Evolutionary conservation across 805 yeast species (phyloP), one percentile per base, ranked within the genome.

Genomic region (Hanseniaspora nectarophila): DNA sequence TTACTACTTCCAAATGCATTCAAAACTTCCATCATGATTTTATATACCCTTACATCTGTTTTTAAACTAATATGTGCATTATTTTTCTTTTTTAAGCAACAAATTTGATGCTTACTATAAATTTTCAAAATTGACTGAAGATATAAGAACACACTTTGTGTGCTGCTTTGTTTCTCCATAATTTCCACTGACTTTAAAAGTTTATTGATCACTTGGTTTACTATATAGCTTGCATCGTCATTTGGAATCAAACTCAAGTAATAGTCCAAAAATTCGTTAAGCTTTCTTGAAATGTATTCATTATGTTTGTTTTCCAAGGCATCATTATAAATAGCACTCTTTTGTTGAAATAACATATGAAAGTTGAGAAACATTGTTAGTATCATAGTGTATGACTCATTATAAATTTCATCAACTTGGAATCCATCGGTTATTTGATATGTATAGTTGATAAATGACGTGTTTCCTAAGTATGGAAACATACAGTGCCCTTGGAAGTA

Each of bases 21-120:
- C 12, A 45, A 26, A 9, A 45, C 42, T 8, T 5, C 8, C 18
- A 16, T 16, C 20, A 45, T 23, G 9, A 18, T 24, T 2, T 24
- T n/a, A 26, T 32, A 45, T 13, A 45, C 29, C 16, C 24, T 16
- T 5, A 34, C 28, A 35, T 45, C 49, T 2, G 49, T 45, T 12
- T 26, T 7, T 26, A 24, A 18, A 24, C 24, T 13, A 12, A 45
- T 45, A 28, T 45, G 49, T 34, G 42, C 42, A 45, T 45, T 34
- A 20, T 24, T 26, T 26, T 45, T 45, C 26, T 45, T 45, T 45
- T 45, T 45, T 23, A 45, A 34, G 15, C 49, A 45, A 21, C 49
- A 45, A 7, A 45, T n/a, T 35, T 23, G 42, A 34, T 45, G 49
- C 20, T 18, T 33, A n/a, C 20, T 34, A 26, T 45, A 45, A 13